A percentile compares a stretch with the other conserved stretches of the same genome.
phyloP scores from a whole-genome alignment of 768 basidiomycete species.

The Amanita thiersii region DNA sequence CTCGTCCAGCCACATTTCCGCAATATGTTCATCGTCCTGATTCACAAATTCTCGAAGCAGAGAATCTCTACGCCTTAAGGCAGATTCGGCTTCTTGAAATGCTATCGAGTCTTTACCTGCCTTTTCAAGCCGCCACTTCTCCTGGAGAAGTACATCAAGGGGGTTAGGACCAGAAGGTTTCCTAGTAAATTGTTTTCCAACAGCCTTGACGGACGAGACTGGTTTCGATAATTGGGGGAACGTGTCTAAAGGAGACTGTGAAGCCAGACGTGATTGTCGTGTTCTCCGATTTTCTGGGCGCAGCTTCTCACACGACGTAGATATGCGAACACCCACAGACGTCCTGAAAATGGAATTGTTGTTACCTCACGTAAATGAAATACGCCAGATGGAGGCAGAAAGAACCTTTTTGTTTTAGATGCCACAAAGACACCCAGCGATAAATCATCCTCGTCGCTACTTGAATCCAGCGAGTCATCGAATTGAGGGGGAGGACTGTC shows the following conservation, averaged over 20 bases:
- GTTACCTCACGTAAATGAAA: too few relatives aligned
- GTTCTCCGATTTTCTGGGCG: too few relatives aligned
- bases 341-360: too few relatives aligned
- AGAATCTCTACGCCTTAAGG: constrained; percentile 21
- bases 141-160: constrained; percentile 44
- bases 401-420: constrained; percentile 8
- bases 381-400: too few relatives aligned
- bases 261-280: too few relatives aligned
- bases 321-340: too few relatives aligned
- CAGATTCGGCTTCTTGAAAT: constrained; percentile 37
- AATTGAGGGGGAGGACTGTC: constrained; percentile 30
- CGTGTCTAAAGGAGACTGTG: too few relatives aligned
- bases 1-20: constrained; percentile 24
- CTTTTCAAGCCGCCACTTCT: constrained; percentile 35
- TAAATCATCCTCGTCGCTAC: constrained; percentile 39
- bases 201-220: not conserved
- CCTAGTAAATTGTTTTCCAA: constrained; percentile 9
- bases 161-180: constrained; percentile 32
- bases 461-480: constrained; percentile 39
- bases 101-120: constrained; percentile 32
- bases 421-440: not conserved
- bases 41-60: constrained; percentile 27
- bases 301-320: too few relatives aligned
- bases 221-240: too few relatives aligned
- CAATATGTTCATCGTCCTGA: constrained; percentile 4